These are phyloP conservation scores for Plasmodium knowlesi DNA, from an alignment of 169 alveolate species.

Conservation along the genomic window DNA sequence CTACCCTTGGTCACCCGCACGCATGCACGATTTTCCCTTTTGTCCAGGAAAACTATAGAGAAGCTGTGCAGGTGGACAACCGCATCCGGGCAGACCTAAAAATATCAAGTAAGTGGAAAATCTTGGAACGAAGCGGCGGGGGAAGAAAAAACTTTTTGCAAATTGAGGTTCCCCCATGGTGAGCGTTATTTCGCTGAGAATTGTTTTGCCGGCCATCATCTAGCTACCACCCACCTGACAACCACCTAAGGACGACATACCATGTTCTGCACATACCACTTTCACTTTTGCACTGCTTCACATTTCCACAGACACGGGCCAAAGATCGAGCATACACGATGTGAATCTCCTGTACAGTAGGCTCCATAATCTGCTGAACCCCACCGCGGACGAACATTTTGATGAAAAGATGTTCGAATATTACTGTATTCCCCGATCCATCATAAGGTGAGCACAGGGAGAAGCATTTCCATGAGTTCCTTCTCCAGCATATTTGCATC, in stretches of 20 bases:
- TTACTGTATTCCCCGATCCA: constrained; percentile 45
- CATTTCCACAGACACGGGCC: constrained; percentile 18
- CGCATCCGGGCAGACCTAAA: constrained; percentile 19
- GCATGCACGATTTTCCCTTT: background rate
- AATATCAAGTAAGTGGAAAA: constrained; percentile 32
- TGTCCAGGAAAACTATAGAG: constrained; percentile 4
- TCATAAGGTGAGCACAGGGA: constrained; percentile 9
- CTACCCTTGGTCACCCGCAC: background rate
- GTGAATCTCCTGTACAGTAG: constrained; percentile 6
- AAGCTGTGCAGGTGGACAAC: constrained; percentile 28
- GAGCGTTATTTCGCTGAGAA: background rate
- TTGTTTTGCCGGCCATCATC: background rate
- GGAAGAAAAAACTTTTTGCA: background rate
- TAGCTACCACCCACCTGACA: too few species aligned
- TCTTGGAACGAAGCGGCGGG: background rate
- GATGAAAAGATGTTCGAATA: constrained; percentile 12
- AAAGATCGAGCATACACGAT: constrained; percentile 20
- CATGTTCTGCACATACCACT: too few species aligned
- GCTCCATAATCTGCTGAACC: background rate
- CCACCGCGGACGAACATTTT: background rate
- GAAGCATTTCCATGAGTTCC: background rate
- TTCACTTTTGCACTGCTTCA: too few species aligned
- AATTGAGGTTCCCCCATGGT: background rate
- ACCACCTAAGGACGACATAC: too few species aligned
- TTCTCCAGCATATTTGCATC: background rate